Conservation (phyloP, 345 rosid genomes). For the Syzygium aqueum region DNA sequence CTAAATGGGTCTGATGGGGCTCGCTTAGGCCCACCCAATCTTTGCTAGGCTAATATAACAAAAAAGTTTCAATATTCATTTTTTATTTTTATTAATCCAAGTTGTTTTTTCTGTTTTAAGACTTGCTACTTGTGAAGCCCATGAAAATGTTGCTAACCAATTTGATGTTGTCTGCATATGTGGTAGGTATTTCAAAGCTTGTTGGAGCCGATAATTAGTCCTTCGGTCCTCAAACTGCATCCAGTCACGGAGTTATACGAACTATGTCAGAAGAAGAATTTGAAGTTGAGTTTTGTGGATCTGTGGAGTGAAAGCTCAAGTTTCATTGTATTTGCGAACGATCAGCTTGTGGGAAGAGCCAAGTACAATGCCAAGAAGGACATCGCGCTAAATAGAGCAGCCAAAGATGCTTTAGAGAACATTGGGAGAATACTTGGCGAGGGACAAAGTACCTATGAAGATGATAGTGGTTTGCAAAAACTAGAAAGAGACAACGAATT, state of each 20-base stretch:
- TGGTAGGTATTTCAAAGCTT: slow-evolving; percentile 38
- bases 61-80: neutral
- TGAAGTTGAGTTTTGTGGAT: slow-evolving; percentile 37
- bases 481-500: accelerated
- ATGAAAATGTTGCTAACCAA: neutral
- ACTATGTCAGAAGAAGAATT: slow-evolving; percentile 42
- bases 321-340: slow-evolving; percentile 27
- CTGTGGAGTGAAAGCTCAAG: slow-evolving; percentile 25
- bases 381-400: slow-evolving; percentile 47
- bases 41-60: neutral
- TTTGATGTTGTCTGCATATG: neutral
- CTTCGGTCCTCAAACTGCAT: slow-evolving; percentile 21
- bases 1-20: neutral
- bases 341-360: slow-evolving; percentile 28
- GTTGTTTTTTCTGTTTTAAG: neutral
- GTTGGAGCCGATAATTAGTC: slow-evolving; percentile 44
- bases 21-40: neutral
- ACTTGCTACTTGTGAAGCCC: neutral
- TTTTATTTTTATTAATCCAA: neutral
- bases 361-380: slow-evolving; percentile 31
- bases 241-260: slow-evolving; percentile 47
- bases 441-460: neutral
- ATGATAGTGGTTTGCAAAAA: neutral
- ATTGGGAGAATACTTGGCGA: neutral
- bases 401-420: slow-evolving; percentile 46